These are phyloP conservation scores for Entomortierella beljakovae DNA, from an alignment of 192 early-diverging fungal species.

Conservation along the genomic window DNA sequence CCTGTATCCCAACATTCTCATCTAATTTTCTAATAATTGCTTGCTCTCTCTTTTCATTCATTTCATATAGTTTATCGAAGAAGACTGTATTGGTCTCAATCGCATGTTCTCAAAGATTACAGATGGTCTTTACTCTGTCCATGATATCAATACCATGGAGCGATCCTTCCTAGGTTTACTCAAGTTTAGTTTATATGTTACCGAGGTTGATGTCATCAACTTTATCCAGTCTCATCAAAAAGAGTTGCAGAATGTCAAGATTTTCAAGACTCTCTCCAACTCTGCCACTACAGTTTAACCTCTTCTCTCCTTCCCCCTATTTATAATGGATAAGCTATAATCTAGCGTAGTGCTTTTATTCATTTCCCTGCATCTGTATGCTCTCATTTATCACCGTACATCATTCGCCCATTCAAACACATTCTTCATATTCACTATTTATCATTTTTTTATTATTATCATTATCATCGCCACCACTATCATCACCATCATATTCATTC, in stretches of 20 bases:
- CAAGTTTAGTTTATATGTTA: slow-evolving; percentile 66
- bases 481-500: too few relatives aligned
- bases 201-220: slow-evolving; percentile 55
- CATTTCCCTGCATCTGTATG: neutral
- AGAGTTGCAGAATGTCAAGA: slow-evolving; percentile 42
- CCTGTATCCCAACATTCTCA: too few relatives aligned
- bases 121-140: slow-evolving; percentile 61
- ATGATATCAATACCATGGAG: slow-evolving; percentile 70
- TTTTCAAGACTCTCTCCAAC: slow-evolving; percentile 19
- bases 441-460: too few relatives aligned
- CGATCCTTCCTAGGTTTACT: slow-evolving; percentile 66
- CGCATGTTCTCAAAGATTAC: slow-evolving; percentile 57
- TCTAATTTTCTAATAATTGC: neutral
- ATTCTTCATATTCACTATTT: too few relatives aligned
- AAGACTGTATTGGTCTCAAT: slow-evolving; percentile 52
- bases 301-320: neutral
- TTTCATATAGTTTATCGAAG: slow-evolving; percentile 32
- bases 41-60: neutral
- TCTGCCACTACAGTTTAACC: slow-evolving; percentile 19
- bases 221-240: slow-evolving; percentile 54
- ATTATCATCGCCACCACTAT: too few relatives aligned
- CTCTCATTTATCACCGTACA: too few relatives aligned
- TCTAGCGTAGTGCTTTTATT: too few relatives aligned
- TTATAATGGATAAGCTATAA: too few relatives aligned
- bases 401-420: too few relatives aligned